Conservation (phyloP, 495 filamentous ascomycete genomes). For the Penicillium roqueforti region DNA sequence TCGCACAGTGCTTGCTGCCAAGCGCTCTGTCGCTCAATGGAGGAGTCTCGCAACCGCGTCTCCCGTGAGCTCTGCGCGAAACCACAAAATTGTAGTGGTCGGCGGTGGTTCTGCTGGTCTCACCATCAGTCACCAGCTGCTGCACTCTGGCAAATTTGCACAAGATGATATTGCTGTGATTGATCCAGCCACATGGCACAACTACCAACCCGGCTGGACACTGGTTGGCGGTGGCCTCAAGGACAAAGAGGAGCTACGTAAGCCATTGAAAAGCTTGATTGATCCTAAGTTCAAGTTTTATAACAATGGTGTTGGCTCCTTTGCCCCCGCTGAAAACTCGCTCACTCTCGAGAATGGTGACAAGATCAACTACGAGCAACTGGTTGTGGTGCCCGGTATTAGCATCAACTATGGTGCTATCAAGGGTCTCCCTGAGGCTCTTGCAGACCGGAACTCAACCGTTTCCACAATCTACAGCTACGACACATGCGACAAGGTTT, state of each 20-base stretch:
- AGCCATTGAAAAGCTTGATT: constrained; percentile 49
- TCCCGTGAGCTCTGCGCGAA: constrained; percentile 32
- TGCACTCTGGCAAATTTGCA: constrained; percentile 49
- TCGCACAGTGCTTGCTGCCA: constrained; percentile 14
- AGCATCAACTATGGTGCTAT: constrained; percentile 51
- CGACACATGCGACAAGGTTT: constrained; percentile 56
- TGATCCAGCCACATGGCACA: constrained; percentile 60
- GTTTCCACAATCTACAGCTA: constrained; percentile 66
- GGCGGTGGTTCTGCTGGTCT: constrained; percentile 62
- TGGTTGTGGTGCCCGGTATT: constrained; percentile 62
- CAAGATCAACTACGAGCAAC: constrained; percentile 58
- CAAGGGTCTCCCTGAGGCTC: constrained; percentile 57
- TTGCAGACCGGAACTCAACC: constrained; percentile 48
- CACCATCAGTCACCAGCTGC: constrained; percentile 59
- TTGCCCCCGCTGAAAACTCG: constrained; percentile 54
- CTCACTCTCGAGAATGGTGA: constrained; percentile 56
- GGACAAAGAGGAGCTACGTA: constrained; percentile 49
- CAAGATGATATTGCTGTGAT: constrained; percentile 63
- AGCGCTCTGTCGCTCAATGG: constrained; percentile 16
- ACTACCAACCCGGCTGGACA: constrained; percentile 72
- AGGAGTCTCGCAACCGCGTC: constrained; percentile 41
- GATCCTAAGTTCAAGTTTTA: constrained; percentile 62
- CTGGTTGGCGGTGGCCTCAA: constrained; percentile 64
- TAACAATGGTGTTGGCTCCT: constrained; percentile 46
- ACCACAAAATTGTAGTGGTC: constrained; percentile 61